Evolutionary conservation across 1,139 yeast genomes (phyloP).

Genomic region (Suhomyces ambrosiae): DNA sequence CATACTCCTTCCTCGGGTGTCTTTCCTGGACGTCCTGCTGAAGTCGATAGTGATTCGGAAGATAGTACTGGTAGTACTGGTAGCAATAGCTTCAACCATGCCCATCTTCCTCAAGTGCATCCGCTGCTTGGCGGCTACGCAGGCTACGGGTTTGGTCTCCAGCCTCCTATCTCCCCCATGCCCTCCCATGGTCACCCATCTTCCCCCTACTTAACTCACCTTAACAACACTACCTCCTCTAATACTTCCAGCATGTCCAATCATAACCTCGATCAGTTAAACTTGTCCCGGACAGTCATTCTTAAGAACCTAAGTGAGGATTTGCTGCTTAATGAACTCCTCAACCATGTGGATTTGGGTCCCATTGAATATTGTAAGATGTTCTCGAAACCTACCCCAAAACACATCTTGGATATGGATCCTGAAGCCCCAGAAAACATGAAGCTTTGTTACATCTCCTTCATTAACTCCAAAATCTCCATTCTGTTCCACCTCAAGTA

Average conservation of each 20-base stretch:
- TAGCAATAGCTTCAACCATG: not conserved
- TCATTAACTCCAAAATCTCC: slow-evolving; percentile 40
- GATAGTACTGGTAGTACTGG: slow-evolving; percentile 7
- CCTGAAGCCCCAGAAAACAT: slow-evolving; percentile 15
- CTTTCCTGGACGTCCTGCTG: slow-evolving; percentile 2
- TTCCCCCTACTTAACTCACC: slow-evolving; percentile 23
- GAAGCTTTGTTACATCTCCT: slow-evolving; percentile 43
- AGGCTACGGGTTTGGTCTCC: slow-evolving; percentile 10
- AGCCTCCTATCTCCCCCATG: slow-evolving; percentile 10
- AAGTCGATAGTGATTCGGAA: slow-evolving; percentile 3
- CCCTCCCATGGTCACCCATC: slow-evolving; percentile 10
- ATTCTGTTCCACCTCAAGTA: slow-evolving; percentile 39
- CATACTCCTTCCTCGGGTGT: slow-evolving; percentile 17
- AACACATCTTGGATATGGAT: slow-evolving; percentile 25
- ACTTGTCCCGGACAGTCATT: slow-evolving; percentile 42
- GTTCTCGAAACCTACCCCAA: slow-evolving; percentile 35
- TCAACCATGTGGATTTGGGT: slow-evolving; percentile 42
- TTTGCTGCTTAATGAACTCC: slow-evolving; percentile 33
- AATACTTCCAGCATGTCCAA: slow-evolving; percentile 33
- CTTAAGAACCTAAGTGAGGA: slow-evolving; percentile 33
- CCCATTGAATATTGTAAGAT: slow-evolving; percentile 48
- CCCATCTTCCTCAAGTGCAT: not conserved
- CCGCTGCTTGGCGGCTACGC: slow-evolving; percentile 3
- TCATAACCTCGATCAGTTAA: slow-evolving; percentile 34
- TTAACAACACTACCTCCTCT: slow-evolving; percentile 21